Evolutionary conservation across 352 stramenopile genomes (phyloP), one percentile per base, ranked within the genome.

Genomic region (Blastocystis sp.): DNA sequence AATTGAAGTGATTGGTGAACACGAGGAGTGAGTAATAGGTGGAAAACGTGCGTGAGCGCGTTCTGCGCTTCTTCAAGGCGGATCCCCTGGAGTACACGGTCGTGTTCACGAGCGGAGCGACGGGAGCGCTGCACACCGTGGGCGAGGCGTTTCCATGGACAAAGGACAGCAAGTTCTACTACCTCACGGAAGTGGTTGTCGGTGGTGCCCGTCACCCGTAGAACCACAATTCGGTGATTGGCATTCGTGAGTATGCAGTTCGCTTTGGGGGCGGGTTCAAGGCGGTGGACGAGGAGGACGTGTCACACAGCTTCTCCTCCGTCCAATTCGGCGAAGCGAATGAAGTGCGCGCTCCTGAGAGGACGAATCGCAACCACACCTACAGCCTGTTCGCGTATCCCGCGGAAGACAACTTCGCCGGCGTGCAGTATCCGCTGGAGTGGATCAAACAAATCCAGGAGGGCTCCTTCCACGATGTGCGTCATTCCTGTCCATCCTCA

Each of bases 401-500:
- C 6, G 77, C 92, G 12, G 93, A 96, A 91, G 95, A 93, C 88
- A 96, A 96, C 74, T 95, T 95, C 91, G 91, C 91, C 37, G 93
- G 79, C 10, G 67, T 89, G 33, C 41, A 91, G 37, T 91, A 91
- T 62, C 88, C 93, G 81, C 91, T 92, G 41, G 90, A 80, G 50
- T 90, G 88, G 29, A 91, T 92, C 19, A 79, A 92, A 59, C 80
- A 91, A n/a, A 55, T 79, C 62, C 45, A 90, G 10, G 55, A 92
- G 26, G 37, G 62, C 39, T 94, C 91, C 92, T 92, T 92, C 78
- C 91, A 92, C 51, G 90, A 91, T 62, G 45, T 85, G n/a, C n/a
- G n/a, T n/a, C 12, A 55, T n/a, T 50, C 19, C 45, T 16, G 19
- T 69, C 45, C 10, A 4, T 19, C 26, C 24, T 85, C n/a, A 16